Percentiles rank a stretch among this genome's conserved stretches.
Conservation (phyloP, 768 basidiomycete genomes). For the Boletus sp. region DNA sequence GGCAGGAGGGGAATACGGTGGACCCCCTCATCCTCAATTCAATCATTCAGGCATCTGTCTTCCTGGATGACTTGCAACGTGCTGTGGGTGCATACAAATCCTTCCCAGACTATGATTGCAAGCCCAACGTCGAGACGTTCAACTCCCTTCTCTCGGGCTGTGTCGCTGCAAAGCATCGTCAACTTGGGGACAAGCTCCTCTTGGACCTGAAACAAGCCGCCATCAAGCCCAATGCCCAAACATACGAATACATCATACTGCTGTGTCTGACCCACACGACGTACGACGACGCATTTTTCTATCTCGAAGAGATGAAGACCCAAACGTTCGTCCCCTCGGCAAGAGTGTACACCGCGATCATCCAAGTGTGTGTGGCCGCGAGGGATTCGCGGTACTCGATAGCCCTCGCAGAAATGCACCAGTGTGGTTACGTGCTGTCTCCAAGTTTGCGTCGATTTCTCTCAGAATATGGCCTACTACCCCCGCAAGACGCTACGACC, state of each 20-base stretch:
- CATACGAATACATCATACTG: constrained; percentile 64
- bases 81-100: constrained; percentile 75
- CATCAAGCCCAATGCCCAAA: constrained; percentile 53
- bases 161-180: constrained; percentile 52
- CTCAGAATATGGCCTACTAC: constrained; percentile 10
- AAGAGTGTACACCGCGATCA: constrained; percentile 55
- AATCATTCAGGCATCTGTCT: constrained; percentile 60
- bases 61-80: constrained; percentile 65
- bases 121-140: constrained; percentile 62
- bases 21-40: constrained; percentile 62
- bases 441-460: constrained; percentile 32
- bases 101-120: constrained; percentile 49
- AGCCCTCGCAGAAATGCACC: constrained; percentile 68
- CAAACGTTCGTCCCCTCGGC: constrained; percentile 51
- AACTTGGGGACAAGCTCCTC: constrained; percentile 66
- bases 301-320: constrained; percentile 84
- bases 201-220: constrained; percentile 59
- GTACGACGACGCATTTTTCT: constrained; percentile 87
- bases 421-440: constrained; percentile 49
- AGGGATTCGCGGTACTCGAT: constrained; percentile 62
- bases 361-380: constrained; percentile 51
- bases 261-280: constrained; percentile 66
- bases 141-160: constrained; percentile 69
- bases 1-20: constrained; percentile 47
- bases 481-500: not conserved